Conservation (phyloP, 2,329 filamentous ascomycete species). For the Diaporthe vexans region DNA sequence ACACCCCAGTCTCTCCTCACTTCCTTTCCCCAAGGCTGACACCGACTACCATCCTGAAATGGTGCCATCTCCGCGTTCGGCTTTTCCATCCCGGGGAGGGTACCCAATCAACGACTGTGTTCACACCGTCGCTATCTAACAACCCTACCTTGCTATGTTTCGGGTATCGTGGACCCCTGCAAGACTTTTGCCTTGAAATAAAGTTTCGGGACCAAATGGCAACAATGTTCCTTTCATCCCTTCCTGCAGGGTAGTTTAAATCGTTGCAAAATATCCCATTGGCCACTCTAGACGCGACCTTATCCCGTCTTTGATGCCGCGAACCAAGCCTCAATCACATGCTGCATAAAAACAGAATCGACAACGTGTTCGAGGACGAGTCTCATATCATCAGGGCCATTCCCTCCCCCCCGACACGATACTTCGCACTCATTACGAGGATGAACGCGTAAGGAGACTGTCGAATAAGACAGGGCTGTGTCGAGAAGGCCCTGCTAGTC, state of each 20-base stretch:
- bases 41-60: neutral
- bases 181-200: neutral
- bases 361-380: neutral
- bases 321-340: neutral
- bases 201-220: conserved; percentile 5
- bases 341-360: neutral
- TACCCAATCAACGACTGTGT: neutral
- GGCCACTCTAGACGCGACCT: neutral
- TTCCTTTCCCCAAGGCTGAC: conserved; percentile 15
- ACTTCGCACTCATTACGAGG: neutral
- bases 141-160: neutral
- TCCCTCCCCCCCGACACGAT: neutral
- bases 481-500: neutral
- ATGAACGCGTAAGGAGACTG: neutral
- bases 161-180: neutral
- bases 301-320: no score
- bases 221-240: neutral
- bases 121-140: neutral
- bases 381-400: neutral
- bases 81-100: conserved; percentile 12
- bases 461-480: neutral
- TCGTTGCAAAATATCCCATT: neutral
- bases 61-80: conserved; percentile 3
- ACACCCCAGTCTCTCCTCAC: neutral
- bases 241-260: neutral